These are phyloP conservation scores for Serendipita sp. DNA, from an alignment of 768 basidiomycete species.

Conservation along the genomic window DNA sequence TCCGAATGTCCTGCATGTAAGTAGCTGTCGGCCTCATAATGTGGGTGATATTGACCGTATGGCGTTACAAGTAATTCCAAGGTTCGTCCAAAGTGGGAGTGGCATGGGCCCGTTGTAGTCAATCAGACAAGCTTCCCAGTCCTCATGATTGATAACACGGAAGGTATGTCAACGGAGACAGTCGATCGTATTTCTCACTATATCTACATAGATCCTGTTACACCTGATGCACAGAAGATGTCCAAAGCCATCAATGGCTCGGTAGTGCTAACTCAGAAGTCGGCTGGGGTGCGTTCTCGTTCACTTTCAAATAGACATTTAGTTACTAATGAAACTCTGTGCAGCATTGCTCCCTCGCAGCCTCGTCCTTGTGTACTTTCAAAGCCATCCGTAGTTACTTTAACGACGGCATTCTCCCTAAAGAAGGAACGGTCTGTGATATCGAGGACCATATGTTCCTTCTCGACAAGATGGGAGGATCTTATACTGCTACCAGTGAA, in stretches of 20 bases:
- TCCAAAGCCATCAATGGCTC: constrained; percentile 2
- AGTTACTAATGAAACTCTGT: not conserved
- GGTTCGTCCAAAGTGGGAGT: not conserved
- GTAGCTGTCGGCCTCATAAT: not conserved
- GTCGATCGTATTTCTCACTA: not conserved
- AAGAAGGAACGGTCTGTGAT: constrained; percentile 26
- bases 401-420: constrained; percentile 25
- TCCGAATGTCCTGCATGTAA: not conserved
- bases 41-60: not conserved
- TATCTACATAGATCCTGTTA: not conserved
- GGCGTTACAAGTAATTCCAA: not conserved
- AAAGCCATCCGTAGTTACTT: constrained; percentile 26
- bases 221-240: constrained; percentile 6
- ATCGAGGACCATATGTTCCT: constrained; percentile 14
- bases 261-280: constrained; percentile 3
- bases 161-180: not conserved
- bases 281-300: not conserved
- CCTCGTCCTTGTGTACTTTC: constrained; percentile 22
- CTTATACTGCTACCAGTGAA: not conserved
- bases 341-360: constrained; percentile 21
- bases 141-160: constrained; percentile 3
- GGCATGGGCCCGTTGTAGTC: not conserved
- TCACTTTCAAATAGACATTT: not conserved
- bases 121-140: constrained; percentile 8
- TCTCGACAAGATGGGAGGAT: not conserved